Conservation (phyloP, 306 rosid genomes). For the Acmispon strigosus region DNA sequence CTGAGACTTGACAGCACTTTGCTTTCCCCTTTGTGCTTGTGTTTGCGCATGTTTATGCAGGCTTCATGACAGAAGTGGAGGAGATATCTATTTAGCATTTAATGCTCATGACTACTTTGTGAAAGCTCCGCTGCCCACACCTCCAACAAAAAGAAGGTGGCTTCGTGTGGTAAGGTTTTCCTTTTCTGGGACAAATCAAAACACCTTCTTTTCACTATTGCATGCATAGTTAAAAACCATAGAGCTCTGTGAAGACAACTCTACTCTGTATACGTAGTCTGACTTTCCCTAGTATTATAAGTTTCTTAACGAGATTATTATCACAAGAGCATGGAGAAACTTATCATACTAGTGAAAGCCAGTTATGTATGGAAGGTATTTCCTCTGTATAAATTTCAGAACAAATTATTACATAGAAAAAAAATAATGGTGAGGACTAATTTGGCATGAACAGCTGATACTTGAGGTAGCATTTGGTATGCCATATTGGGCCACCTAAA, state of each 20-base stretch:
- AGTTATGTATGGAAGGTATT: no score
- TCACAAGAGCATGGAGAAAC: background rate
- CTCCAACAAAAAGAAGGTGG: conserved; percentile 64
- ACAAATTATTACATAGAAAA: no score
- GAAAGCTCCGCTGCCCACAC: conserved; percentile 45
- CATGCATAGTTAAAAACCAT: conserved; percentile 2
- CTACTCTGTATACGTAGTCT: no score
- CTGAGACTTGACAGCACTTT: background rate
- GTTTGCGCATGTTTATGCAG: conserved; percentile 34
- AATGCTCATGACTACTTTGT: conserved; percentile 71
- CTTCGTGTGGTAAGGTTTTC: conserved; percentile 78
- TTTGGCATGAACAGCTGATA: no score
- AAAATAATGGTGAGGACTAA: no score
- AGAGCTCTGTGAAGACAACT: background rate
- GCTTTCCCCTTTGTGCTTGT: conserved; percentile 7
- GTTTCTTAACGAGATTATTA: background rate
- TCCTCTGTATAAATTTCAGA: no score
- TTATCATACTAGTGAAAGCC: background rate
- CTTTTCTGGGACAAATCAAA: background rate
- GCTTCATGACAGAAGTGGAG: conserved; percentile 67
- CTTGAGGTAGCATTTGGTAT: no score
- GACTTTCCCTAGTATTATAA: no score
- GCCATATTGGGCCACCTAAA: no score
- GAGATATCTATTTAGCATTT: conserved; percentile 83
- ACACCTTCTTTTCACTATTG: background rate